Evolutionary conservation across 1,284 basidiomycete genomes (phyloP), one percentile per base, ranked within the genome.

Genomic region (Papiliotrema fonsecae): DNA sequence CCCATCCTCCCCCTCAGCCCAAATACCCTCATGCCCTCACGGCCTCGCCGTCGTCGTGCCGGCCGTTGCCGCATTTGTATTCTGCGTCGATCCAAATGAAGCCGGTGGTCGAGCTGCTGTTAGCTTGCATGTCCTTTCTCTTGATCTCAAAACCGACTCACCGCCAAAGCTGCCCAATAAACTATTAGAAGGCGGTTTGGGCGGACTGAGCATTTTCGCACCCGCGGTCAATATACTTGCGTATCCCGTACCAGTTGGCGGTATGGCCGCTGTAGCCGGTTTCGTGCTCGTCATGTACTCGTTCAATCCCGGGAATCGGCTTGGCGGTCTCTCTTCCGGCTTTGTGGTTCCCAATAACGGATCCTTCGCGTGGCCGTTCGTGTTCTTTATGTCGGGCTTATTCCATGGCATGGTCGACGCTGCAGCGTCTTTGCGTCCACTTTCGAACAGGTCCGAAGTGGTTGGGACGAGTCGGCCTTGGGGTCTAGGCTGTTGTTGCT

Each of bases 391-490:
- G 45, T 22, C 41, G 34, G 27, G 9, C 30, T 32, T 43, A 9
- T 4, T 32, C 41, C 41, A 43, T 4, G 41, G 14, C 41, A 36
- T 50, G 36, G 36, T 36, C 3, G 34, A 19, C 39, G 47, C 7
- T 13, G 34, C 13, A 2, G 45, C 26, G 3, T 28, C 32, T 38
- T 47, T 43, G 13, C 39, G 48, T n/a, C 49, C 50, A 21, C 18
- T 32, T 18, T 58, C 57, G 25, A 63, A 63, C 19, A 61, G 42
- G 34, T 55, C 57, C 21, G 61, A 60, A 5, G 59, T 51, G 14
- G 61, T 62, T 10, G 63, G 63, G n/a, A 65, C 63, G 3, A 58
- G 61, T 26, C 60, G 36, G 0, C 62, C 62, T 19, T 46, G 51
- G n/a, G 34, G 45, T 19, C 46, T 40, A 9, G 45, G 21, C 21